phyloP scores from a whole-genome alignment of 2,329 filamentous ascomycete genomes.

The Alternaria panax region DNA sequence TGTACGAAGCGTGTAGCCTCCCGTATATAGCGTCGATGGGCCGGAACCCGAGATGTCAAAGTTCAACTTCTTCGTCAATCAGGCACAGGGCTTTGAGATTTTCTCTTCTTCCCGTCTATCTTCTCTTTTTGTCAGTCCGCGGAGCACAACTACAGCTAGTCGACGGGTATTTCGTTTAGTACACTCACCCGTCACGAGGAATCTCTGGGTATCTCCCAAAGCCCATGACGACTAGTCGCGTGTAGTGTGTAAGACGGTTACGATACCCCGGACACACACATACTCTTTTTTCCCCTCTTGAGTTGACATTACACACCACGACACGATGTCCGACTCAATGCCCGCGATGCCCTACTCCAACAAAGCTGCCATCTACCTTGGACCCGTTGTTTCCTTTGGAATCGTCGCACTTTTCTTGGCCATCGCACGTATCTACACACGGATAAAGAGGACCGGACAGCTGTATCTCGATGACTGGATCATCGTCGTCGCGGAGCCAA shows the following conservation, averaged over 20 bases:
- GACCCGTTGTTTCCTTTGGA: conserved; percentile 30
- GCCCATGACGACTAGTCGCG: conserved; percentile 1
- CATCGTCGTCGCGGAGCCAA: conserved; percentile 30
- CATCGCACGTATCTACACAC: conserved; percentile 31
- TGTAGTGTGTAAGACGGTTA: conserved; percentile 5
- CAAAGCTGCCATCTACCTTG: conserved; percentile 27
- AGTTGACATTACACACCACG: background rate
- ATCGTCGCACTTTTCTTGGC: conserved; percentile 28
- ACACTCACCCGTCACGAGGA: background rate
- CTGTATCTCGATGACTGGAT: conserved; percentile 39
- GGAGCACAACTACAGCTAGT: background rate
- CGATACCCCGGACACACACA: background rate
- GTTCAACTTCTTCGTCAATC: background rate
- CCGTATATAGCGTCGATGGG: conserved; percentile 16
- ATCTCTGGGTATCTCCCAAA: background rate
- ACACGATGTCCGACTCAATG: conserved; percentile 10
- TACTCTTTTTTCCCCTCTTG: background rate
- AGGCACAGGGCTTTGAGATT: background rate
- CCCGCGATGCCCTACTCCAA: conserved; percentile 28
- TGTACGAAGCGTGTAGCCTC: background rate
- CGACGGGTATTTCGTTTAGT: background rate
- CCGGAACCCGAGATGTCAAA: background rate
- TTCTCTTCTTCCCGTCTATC: background rate
- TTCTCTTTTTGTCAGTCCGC: background rate
- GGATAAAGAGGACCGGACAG: conserved; percentile 21